Base-by-base conservation (phyloP, 306 rosid species). In the Cucurbita ficifolia region DNA sequence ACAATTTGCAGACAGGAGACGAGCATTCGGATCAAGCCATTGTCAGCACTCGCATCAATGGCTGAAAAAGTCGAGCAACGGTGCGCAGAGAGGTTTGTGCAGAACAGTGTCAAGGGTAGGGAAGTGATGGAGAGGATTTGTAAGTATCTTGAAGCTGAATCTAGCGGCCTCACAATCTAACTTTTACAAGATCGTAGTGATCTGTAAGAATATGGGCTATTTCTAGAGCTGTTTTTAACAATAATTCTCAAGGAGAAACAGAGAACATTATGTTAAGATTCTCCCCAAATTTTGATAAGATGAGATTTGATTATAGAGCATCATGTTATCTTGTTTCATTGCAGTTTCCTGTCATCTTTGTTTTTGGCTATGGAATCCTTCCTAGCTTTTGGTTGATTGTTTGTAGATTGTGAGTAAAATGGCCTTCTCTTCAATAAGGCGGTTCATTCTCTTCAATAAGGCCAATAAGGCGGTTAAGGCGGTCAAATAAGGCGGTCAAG, bases 41-140 rank as follows among this genome's bases (percentile, higher is more conserved):
- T 94, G 36, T 87, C 97, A 2, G 97, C 92, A 16, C 75, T 94
- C 70, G 90, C 97, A 1, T 87, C 95, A 17, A 90, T 94, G 87
- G 91, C 94, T 0, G 96, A 94, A 67, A 94, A 89, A 86, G 92
- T 89, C 43, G 99, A 94, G 82, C 92, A 89, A 56, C 79, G 90
- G 3, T 94, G 89, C 24, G 99, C 90, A 8, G 98, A 94, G 70
- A 85, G 70, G 87, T 86, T 89, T 49, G 82, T 89, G 83, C 97
- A 90, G 82, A 88, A 90, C 74, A 88, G 95, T 81, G 89, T 77
- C 33, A 89, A 87, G 82, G 89, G 98, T 74, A 91, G 96, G 76
- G 96, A 90, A 84, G 97, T 87, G 45, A 94, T 90, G 98, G 97
- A 90, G 87, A 84, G 92, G 78, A 94, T 94, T 39, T 89, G 98